These are phyloP conservation scores for Carnegiea gigantea DNA, from an alignment of 179 eudicot genomes.

Conservation along the genomic window DNA sequence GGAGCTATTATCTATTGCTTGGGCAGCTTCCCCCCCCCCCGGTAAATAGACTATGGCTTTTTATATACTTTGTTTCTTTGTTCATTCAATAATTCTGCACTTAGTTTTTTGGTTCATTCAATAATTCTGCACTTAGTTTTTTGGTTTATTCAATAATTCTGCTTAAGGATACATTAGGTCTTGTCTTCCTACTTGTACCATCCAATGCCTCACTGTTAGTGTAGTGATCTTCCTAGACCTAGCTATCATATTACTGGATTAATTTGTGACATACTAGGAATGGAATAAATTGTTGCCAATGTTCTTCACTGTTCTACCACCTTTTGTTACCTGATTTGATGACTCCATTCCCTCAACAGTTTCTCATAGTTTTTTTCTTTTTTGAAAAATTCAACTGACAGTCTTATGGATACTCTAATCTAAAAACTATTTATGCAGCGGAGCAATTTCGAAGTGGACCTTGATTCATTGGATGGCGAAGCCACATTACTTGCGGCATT, in stretches of 20 bases:
- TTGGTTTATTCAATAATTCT: not conserved
- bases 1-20: conserved; percentile 3
- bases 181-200: too few relatives aligned
- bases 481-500: conserved; percentile 85
- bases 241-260: not conserved
- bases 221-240: not conserved
- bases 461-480: conserved; percentile 89
- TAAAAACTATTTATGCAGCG: conserved; percentile 48
- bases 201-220: not conserved
- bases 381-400: not conserved
- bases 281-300: not conserved
- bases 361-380: not conserved
- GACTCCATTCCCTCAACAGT: not conserved
- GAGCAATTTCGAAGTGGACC: conserved; percentile 61
- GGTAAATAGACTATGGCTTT: not conserved
- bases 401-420: not conserved
- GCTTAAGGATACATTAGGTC: conserved; percentile 1
- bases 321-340: not conserved
- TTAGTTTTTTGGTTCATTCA: not conserved
- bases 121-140: too few relatives aligned
- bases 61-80: not conserved
- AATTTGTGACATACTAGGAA: conserved; percentile 1
- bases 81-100: too few relatives aligned
- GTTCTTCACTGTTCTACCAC: not conserved
- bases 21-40: not conserved